Percentiles rank a stretch among this genome's conserved stretches.
phyloP scores from a whole-genome alignment of 306 rosid species.

The Lablab purpureus region DNA sequence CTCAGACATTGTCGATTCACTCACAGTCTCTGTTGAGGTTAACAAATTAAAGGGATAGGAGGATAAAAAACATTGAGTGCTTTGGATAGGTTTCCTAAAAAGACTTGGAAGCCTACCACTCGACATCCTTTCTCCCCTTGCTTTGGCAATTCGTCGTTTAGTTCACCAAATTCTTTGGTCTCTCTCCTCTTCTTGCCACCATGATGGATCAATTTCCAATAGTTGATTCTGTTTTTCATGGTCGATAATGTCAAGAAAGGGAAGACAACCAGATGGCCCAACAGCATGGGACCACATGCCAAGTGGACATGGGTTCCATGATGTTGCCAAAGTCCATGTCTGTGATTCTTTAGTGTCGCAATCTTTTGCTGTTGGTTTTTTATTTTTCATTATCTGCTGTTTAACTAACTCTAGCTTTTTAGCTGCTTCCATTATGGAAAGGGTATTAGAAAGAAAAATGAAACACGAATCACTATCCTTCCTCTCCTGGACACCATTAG shows the following conservation, averaged over 20 bases:
- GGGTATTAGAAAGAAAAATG: too few species aligned
- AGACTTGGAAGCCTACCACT: constrained; percentile 44
- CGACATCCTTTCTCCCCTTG: constrained; percentile 56
- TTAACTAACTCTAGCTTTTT: constrained; percentile 70
- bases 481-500: too few species aligned
- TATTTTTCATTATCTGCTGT: constrained; percentile 52
- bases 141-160: constrained; percentile 22
- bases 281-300: constrained; percentile 81
- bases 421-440: constrained; percentile 59
- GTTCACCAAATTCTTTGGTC: constrained; percentile 42
- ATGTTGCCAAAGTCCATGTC: constrained; percentile 68
- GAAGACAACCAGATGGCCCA: constrained; percentile 74
- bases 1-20: too few species aligned
- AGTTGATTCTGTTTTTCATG: constrained; percentile 34
- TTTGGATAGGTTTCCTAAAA: too few species aligned
- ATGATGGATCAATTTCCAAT: constrained; percentile 40
- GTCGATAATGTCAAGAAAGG: constrained; percentile 57
- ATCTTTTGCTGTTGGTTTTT: constrained; percentile 37
- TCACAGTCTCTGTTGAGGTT: too few species aligned
- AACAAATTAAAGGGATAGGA: too few species aligned
- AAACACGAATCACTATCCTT: too few species aligned
- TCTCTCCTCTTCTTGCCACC: constrained; percentile 65
- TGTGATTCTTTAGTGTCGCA: constrained; percentile 42
- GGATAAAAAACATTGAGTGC: too few species aligned
- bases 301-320: constrained; percentile 91